These are phyloP conservation scores for Xylaria sp. DNA, from an alignment of 2,329 filamentous ascomycete genomes.

Conservation along the genomic window DNA sequence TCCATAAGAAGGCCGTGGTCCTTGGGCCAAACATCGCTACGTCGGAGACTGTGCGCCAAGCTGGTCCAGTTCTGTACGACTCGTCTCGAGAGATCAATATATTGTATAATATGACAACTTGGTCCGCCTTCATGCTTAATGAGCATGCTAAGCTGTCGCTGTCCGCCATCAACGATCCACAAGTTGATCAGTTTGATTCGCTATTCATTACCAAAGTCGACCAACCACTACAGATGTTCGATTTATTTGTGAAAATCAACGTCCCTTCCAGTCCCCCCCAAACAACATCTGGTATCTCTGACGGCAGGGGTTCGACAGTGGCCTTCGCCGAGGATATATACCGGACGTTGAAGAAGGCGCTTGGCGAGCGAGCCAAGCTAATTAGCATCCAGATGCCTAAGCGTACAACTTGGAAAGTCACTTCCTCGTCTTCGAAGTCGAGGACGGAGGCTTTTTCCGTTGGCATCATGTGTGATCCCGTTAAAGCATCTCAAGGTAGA, in stretches of 20 bases:
- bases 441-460: constrained; percentile 62
- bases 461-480: constrained; percentile 76
- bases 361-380: constrained; percentile 78
- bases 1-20: constrained; percentile 72
- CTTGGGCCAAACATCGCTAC: constrained; percentile 59
- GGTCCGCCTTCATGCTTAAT: constrained; percentile 80
- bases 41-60: constrained; percentile 56
- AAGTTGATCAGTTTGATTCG: constrained; percentile 82
- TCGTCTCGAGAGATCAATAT: constrained; percentile 79
- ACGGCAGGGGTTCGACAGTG: constrained; percentile 57
- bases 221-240: constrained; percentile 65
- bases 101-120: constrained; percentile 88
- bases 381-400: constrained; percentile 66
- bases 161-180: constrained; percentile 76
- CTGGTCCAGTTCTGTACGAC: constrained; percentile 80
- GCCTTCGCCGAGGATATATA: constrained; percentile 68
- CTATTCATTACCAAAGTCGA: constrained; percentile 78
- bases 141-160: constrained; percentile 80
- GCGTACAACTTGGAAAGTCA: constrained; percentile 58
- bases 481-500: constrained; percentile 77
- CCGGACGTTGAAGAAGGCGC: constrained; percentile 72
- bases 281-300: constrained; percentile 42
- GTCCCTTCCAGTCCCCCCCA: constrained; percentile 41
- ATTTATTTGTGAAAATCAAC: constrained; percentile 56
- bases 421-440: constrained; percentile 50